Conservation (phyloP, 306 rosid species). For the Albizia julibrissin region DNA sequence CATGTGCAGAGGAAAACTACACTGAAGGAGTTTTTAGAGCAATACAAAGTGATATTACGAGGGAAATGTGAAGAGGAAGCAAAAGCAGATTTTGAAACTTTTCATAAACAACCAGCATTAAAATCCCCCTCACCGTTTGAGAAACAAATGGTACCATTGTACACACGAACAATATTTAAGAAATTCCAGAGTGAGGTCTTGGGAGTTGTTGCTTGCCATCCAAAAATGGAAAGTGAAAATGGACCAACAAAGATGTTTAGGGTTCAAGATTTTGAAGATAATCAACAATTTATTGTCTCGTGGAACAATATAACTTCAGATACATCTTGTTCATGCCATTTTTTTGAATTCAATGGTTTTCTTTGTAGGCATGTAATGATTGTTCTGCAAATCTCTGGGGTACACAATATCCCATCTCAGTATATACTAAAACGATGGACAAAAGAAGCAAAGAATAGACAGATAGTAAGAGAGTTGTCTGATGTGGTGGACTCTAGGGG, state of each 20-base stretch:
- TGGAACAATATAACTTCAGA: slow-evolving; percentile 62
- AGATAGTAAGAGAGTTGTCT: slow-evolving; percentile 47
- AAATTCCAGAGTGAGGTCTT: slow-evolving; percentile 75
- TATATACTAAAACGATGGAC: slow-evolving; percentile 83
- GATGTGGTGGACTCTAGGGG: slow-evolving; percentile 42
- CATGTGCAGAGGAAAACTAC: slow-evolving; percentile 74
- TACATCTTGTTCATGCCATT: slow-evolving; percentile 61
- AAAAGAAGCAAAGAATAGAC: slow-evolving; percentile 66
- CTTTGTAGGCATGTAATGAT: slow-evolving; percentile 84
- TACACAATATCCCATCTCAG: slow-evolving; percentile 59
- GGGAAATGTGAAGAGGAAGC: slow-evolving; percentile 86
- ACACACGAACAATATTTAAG: slow-evolving; percentile 69
- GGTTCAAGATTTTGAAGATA: slow-evolving; percentile 69
- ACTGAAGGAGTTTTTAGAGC: slow-evolving; percentile 65
- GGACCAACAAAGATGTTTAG: slow-evolving; percentile 43
- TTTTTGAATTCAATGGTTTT: slow-evolving; percentile 70
- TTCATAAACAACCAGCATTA: slow-evolving; percentile 59
- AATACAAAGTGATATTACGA: slow-evolving; percentile 55
- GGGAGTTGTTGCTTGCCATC: slow-evolving; percentile 82
- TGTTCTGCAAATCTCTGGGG: slow-evolving; percentile 72
- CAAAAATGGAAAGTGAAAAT: slow-evolving; percentile 66
- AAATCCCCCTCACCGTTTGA: slow-evolving; percentile 85
- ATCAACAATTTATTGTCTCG: slow-evolving; percentile 51
- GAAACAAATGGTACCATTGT: slow-evolving; percentile 62
- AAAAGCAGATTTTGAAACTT: slow-evolving; percentile 66